Base-by-base conservation (phyloP, 352 stramenopile genomes). In the Pythium coloratum region DNA sequence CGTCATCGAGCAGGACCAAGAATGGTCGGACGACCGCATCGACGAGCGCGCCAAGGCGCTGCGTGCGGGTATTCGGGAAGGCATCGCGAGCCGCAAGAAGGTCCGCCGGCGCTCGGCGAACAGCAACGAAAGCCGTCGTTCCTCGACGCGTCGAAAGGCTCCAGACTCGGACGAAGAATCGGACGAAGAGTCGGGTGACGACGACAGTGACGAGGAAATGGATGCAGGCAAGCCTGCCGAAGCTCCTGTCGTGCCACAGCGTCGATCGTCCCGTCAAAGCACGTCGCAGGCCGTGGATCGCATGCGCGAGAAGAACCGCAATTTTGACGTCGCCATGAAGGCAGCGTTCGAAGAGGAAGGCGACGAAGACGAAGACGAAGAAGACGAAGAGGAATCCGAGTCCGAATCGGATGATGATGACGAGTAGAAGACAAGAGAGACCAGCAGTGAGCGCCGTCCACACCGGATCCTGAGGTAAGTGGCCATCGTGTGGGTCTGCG, bases 251-350 rank as follows among this genome's bases (percentile, higher is more conserved):
- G 56, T 55, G 5, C 76, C 74, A 0, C 82, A 81, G 12, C 70
- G 84, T 28, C 40, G 78, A 8, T 83, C 76, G 7, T 76, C 80
- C 40, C 80, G 82, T 36, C 76, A 84, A 38, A 89, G 80, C 60
- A 90, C 85, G 59, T 78, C 75, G 8, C 72, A 81, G 2, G 82
- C 82, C 12, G 76, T 85, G 38, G 82, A 73, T 63, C 80, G 82
- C 12, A 91, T 91, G 77, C 79, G 83, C 28, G 64, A 76, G 28
- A 79, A 86, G 56, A 72, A 86, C 53, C 72, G 75, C 18, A 78
- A 87, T 20, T 83, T 85, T 46, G 76, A 88, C 20, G 80, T 80
- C 1, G 78, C 79, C 34, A 82, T 88, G 56, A 82, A 89, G 56
- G 72, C 79, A 38, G 82, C 80, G 5, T 73, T 88, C 14, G 71